These are phyloP conservation scores for Shiraia sp. DNA, from an alignment of 2,329 filamentous ascomycete species.

Conservation along the genomic window DNA sequence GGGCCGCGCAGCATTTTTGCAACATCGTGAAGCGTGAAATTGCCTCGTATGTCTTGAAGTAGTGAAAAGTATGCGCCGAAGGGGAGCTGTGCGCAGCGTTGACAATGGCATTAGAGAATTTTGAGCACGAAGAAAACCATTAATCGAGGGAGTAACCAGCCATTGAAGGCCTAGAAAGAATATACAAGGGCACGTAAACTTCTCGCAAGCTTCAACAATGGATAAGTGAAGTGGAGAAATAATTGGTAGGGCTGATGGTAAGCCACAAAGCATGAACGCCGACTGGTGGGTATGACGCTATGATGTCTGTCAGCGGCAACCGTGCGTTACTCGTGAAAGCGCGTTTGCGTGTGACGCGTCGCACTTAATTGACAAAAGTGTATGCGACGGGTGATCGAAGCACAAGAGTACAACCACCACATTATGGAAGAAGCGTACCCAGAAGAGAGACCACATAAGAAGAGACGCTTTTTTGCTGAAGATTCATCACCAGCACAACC, in stretches of 20 bases:
- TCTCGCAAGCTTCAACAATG: not conserved
- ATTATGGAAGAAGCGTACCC: conserved; percentile 47
- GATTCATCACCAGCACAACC: conserved; percentile 44
- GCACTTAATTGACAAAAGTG: conserved; percentile 4
- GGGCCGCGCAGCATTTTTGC: conserved; percentile 22
- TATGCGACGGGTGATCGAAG: conserved; percentile 1
- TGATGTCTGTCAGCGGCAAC: conserved; percentile 29
- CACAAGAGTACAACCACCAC: conserved; percentile 9
- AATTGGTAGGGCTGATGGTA: conserved; percentile 8
- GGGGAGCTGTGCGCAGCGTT: conserved; percentile 21
- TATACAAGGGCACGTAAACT: not conserved
- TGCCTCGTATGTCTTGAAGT: conserved; percentile 14
- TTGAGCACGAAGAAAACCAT: not conserved
- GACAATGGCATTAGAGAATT: conserved; percentile 30
- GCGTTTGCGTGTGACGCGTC: conserved; percentile 34
- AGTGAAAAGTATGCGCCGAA: conserved; percentile 16
- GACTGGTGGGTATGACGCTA: conserved; percentile 32
- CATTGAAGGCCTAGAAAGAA: conserved; percentile 6
- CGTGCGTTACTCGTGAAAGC: conserved; percentile 33
- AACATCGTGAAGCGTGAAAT: conserved; percentile 28
- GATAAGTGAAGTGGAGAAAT: not conserved
- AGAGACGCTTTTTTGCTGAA: conserved; percentile 65
- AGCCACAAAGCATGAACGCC: conserved; percentile 13
- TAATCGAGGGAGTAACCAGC: not conserved
- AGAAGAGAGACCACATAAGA: conserved; percentile 62